Conservation (phyloP, 208 protist species). For the Crithidia expoeki region DNA sequence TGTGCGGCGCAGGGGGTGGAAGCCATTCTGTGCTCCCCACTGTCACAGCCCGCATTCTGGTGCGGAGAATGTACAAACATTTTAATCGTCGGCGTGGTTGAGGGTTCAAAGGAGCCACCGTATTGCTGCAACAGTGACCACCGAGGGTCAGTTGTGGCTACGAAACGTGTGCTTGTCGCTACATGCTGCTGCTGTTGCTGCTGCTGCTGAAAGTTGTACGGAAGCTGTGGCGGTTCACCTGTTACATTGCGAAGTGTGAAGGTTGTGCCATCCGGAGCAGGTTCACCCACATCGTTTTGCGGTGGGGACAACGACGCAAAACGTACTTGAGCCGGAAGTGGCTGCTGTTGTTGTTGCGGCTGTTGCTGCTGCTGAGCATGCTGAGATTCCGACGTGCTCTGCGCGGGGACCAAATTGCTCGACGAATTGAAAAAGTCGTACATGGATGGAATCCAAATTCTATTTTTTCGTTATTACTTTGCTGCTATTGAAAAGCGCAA, state of each 20-base stretch:
- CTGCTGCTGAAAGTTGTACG: not conserved
- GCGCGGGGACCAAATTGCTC: not conserved
- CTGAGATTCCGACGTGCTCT: not conserved
- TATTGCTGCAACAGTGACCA: not conserved
- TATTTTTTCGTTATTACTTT: not conserved
- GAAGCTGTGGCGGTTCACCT: not conserved
- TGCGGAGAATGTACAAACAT: not conserved
- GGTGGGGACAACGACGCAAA: not conserved
- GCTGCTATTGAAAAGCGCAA: not conserved
- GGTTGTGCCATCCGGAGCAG: not conserved
- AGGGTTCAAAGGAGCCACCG: not conserved
- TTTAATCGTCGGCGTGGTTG: not conserved
- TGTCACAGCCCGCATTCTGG: not conserved
- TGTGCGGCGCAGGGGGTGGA: not conserved
- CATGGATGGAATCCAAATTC: not conserved
- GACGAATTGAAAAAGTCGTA: conserved; percentile 1
- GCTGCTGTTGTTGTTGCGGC: not conserved
- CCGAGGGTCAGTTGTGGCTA: not conserved
- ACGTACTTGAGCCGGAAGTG: not conserved
- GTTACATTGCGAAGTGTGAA: not conserved
- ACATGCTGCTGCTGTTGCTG: not conserved
- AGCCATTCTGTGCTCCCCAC: not conserved
- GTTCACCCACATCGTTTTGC: not conserved
- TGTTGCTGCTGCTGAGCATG: not conserved
- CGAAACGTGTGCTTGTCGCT: not conserved